Conservation (phyloP, 2,329 filamentous ascomycete genomes). For the Tolypocladium album region DNA sequence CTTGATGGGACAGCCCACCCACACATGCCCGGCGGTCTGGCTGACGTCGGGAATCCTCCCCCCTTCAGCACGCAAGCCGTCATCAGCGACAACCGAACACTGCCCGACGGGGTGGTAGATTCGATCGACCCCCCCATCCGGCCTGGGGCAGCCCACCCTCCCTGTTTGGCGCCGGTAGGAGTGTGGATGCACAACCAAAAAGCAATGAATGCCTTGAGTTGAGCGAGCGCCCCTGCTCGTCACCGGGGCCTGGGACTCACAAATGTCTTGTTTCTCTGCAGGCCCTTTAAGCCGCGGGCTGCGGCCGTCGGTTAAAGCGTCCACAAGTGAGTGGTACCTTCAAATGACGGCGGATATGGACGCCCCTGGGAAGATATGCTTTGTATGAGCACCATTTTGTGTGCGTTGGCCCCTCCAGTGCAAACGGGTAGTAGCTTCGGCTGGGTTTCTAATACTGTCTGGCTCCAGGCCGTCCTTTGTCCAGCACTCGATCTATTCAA, state of each 20-base stretch:
- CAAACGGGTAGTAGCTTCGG: neutral
- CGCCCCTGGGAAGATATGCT: neutral
- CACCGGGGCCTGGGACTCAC: constrained; percentile 1
- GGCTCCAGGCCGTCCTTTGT: neutral
- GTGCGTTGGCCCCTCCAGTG: neutral
- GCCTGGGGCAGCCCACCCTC: neutral
- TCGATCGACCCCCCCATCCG: neutral
- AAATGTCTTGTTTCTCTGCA: constrained; percentile 2
- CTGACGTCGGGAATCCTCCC: neutral
- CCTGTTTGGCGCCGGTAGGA: neutral
- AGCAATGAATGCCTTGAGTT: neutral
- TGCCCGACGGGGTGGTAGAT: neutral
- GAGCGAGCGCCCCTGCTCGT: neutral
- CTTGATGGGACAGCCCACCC: neutral
- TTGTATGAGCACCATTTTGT: neutral
- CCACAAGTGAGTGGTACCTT: neutral
- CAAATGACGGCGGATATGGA: neutral
- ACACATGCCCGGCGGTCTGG: neutral
- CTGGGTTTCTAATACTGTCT: neutral
- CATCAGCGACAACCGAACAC: neutral
- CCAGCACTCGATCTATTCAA: neutral
- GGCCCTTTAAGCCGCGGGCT: constrained; percentile 2
- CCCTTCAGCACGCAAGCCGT: neutral
- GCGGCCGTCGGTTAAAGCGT: constrained; percentile 8
- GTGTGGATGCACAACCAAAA: neutral